Evolutionary conservation across 2,329 filamentous ascomycete species (phyloP).

Genomic region (Fusarium pilosicola): DNA sequence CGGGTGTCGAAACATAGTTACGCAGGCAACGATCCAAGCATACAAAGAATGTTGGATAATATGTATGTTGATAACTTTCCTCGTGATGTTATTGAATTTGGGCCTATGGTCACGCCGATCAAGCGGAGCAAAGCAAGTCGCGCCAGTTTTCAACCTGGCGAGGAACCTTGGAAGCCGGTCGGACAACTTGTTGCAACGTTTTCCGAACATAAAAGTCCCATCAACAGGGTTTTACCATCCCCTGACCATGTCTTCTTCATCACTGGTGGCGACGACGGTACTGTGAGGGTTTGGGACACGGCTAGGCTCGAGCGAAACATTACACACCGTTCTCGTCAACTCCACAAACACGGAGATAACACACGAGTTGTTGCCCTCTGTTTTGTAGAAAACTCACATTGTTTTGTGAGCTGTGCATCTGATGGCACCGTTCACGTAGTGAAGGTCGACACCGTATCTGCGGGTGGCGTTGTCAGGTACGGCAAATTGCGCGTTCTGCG

Average conservation of each 20-base stretch:
- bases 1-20: conserved; percentile 80
- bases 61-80: conserved; percentile 82
- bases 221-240: conserved; percentile 83
- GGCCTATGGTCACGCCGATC: conserved; percentile 79
- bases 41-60: conserved; percentile 79
- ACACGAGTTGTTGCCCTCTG: conserved; percentile 82
- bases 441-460: conserved; percentile 70
- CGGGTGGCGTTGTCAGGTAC: conserved; percentile 72
- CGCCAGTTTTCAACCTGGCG: conserved; percentile 55
- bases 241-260: conserved; percentile 96
- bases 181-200: conserved; percentile 89
- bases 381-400: conserved; percentile 94
- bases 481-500: conserved; percentile 80
- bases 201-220: conserved; percentile 83
- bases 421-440: conserved; percentile 93
- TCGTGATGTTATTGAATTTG: conserved; percentile 75
- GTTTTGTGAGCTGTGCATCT: conserved; percentile 88
- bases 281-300: conserved; percentile 93
- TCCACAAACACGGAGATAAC: conserved; percentile 77
- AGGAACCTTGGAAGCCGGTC: conserved; percentile 79
- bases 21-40: conserved; percentile 77
- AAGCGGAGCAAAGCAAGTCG: conserved; percentile 64
- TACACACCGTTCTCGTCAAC: conserved; percentile 85
- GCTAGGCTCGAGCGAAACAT: conserved; percentile 90
- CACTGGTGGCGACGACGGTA: conserved; percentile 90